These are phyloP conservation scores for Podospora conica DNA, from an alignment of 495 filamentous ascomycete genomes.

Conservation along the genomic window DNA sequence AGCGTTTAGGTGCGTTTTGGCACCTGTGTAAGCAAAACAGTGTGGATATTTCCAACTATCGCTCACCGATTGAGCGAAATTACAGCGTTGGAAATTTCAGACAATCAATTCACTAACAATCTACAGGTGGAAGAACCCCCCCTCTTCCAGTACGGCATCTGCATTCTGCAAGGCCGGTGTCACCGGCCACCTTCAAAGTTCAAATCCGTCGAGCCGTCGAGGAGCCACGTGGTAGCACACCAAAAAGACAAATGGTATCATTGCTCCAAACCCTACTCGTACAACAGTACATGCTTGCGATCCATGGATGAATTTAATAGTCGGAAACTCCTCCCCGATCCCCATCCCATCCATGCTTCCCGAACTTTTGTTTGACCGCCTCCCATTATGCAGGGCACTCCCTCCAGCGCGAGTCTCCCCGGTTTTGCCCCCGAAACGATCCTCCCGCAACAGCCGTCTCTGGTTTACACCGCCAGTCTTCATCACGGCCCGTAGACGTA, in stretches of 20 bases:
- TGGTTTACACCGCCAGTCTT: neutral
- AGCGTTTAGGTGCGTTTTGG: too few species aligned
- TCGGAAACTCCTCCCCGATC: too few species aligned
- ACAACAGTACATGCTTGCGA: neutral
- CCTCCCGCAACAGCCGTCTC: neutral
- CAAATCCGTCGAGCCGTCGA: too few species aligned
- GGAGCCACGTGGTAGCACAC: too few species aligned
- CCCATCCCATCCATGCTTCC: neutral
- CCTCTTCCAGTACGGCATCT: too few species aligned
- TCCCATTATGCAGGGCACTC: neutral
- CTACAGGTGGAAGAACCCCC: too few species aligned
- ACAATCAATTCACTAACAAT: too few species aligned
- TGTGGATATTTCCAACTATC: too few species aligned
- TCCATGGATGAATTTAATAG: too few species aligned
- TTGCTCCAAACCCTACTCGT: neutral
- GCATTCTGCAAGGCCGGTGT: neutral
- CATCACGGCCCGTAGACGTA: slow-evolving; percentile 1
- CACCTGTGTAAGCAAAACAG: too few species aligned
- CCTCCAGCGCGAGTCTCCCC: neutral
- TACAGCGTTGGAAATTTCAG: too few species aligned
- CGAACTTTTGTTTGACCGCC: neutral
- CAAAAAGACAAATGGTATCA: neutral
- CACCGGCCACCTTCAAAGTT: neutral
- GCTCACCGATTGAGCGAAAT: too few species aligned
- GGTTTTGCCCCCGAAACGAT: neutral